phyloP scores from a whole-genome alignment of 1,284 basidiomycete species.

The Termitomyces sp. region DNA sequence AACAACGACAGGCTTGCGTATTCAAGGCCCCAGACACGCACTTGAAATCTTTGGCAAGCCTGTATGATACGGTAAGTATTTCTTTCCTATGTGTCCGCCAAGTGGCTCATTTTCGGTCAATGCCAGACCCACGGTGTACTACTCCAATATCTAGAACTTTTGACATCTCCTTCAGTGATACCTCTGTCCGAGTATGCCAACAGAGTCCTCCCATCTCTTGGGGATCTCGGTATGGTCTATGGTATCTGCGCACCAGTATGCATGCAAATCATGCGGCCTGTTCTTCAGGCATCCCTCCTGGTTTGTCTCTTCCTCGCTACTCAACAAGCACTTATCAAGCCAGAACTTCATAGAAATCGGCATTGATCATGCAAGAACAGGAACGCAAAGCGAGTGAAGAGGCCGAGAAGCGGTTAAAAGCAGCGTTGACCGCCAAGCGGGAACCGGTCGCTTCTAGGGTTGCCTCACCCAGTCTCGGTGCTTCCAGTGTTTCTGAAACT shows the following conservation, averaged over 20 bases:
- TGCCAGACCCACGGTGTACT: slow-evolving; percentile 71
- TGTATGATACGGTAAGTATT: slow-evolving; percentile 78
- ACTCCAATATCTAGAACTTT: slow-evolving; percentile 69
- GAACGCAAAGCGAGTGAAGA: slow-evolving; percentile 65
- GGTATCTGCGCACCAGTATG: slow-evolving; percentile 80
- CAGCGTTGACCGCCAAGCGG: slow-evolving; percentile 69
- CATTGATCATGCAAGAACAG: slow-evolving; percentile 57
- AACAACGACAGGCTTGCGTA: slow-evolving; percentile 80
- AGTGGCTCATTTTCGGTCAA: slow-evolving; percentile 6
- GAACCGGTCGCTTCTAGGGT: slow-evolving; percentile 62
- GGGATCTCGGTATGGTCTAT: slow-evolving; percentile 67
- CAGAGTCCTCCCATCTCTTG: slow-evolving; percentile 66
- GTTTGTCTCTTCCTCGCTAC: slow-evolving; percentile 33
- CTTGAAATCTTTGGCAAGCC: slow-evolving; percentile 78
- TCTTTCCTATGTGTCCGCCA: slow-evolving; percentile 14
- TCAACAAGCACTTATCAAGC: slow-evolving; percentile 10
- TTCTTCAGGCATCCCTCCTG: slow-evolving; percentile 60
- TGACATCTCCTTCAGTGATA: slow-evolving; percentile 60
- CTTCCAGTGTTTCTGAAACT: slow-evolving; percentile 24
- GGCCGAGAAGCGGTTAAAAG: slow-evolving; percentile 71
- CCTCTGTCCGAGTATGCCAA: slow-evolving; percentile 57
- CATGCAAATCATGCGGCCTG: slow-evolving; percentile 88
- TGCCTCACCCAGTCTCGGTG: slow-evolving; percentile 49
- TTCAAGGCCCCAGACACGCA: slow-evolving; percentile 67
- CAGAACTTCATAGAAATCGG: slow-evolving; percentile 38